Percentiles rank a stretch among this genome's conserved stretches.
These are phyloP conservation scores for Inosperma sp. DNA, from an alignment of 768 basidiomycete genomes.

Conservation along the genomic window DNA sequence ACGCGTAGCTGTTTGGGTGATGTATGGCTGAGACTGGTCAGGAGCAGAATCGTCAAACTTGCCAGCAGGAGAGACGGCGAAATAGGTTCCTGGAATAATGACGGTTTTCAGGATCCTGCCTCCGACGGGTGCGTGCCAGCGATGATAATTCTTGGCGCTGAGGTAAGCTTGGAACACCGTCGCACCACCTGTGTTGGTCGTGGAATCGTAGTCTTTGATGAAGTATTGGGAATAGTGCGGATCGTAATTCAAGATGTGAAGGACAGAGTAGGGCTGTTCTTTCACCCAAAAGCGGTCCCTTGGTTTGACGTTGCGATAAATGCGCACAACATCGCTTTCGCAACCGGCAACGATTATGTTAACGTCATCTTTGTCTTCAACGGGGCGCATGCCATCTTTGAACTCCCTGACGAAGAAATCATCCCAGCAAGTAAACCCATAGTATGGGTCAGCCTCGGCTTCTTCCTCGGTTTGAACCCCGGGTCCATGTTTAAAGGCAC, in stretches of 20 bases:
- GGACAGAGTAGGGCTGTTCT: constrained; percentile 54
- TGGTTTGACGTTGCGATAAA: constrained; percentile 34
- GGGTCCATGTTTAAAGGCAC: constrained; percentile 33
- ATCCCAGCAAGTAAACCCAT: constrained; percentile 49
- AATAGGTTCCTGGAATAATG: constrained; percentile 50
- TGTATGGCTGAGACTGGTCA: constrained; percentile 14
- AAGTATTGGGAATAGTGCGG: no score
- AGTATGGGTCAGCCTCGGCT: no score
- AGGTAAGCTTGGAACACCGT: constrained; percentile 57
- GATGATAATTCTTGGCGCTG: constrained; percentile 50
- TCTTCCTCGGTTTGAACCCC: no score
- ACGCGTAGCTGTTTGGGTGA: constrained; percentile 43
- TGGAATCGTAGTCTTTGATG: no score
- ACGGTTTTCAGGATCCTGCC: constrained; percentile 39
- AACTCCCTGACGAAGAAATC: constrained; percentile 52
- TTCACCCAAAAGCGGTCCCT: constrained; percentile 58
- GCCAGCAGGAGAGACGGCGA: constrained; percentile 26
- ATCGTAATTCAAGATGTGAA: constrained; percentile 49
- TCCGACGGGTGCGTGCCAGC: constrained; percentile 58
- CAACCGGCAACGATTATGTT: constrained; percentile 45
- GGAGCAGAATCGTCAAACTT: background rate
- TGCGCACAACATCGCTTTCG: constrained; percentile 48
- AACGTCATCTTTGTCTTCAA: constrained; percentile 24
- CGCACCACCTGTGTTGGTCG: constrained; percentile 44
- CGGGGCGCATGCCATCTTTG: constrained; percentile 36